Percentiles rank a stretch among this genome's conserved stretches.
Conservation (phyloP, 192 early-diverging fungal genomes). For the Coemansia sp. region DNA sequence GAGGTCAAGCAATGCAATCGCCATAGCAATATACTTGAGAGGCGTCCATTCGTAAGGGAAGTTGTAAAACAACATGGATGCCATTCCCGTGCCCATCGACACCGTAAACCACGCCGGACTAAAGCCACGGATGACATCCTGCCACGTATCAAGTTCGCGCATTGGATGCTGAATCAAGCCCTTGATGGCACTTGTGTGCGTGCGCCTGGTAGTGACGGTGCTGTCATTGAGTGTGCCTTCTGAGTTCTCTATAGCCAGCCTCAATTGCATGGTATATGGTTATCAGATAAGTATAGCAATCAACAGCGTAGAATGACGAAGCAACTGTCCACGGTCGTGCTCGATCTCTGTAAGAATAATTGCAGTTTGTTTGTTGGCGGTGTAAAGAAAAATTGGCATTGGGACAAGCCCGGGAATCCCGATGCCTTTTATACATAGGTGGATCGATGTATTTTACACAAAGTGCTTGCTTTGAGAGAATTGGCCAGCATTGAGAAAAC, state of each 20-base stretch:
- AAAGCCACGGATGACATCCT: constrained; percentile 50
- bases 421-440: too few species aligned
- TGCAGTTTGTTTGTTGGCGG: too few species aligned
- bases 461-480: too few species aligned
- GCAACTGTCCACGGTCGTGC: too few species aligned
- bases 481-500: too few species aligned
- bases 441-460: too few species aligned
- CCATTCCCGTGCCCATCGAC: constrained; percentile 58
- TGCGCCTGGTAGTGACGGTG: neutral
- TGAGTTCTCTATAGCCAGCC: constrained; percentile 12
- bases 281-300: neutral
- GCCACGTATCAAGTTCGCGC: constrained; percentile 33
- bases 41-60: constrained; percentile 51
- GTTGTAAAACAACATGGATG: constrained; percentile 26
- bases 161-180: constrained; percentile 46
- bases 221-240: constrained; percentile 19
- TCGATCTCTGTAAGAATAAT: too few species aligned
- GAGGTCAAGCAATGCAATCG: constrained; percentile 41
- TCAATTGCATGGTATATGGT: neutral
- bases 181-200: constrained; percentile 7
- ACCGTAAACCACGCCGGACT: constrained; percentile 60
- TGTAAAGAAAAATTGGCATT: too few species aligned
- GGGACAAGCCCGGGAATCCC: too few species aligned
- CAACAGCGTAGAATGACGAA: too few species aligned
- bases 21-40: constrained; percentile 45